Percentiles rank a stretch among this genome's conserved stretches.
phyloP scores from a whole-genome alignment of 176 grass and related monocot genomes.

The Oryza glumipatula region DNA sequence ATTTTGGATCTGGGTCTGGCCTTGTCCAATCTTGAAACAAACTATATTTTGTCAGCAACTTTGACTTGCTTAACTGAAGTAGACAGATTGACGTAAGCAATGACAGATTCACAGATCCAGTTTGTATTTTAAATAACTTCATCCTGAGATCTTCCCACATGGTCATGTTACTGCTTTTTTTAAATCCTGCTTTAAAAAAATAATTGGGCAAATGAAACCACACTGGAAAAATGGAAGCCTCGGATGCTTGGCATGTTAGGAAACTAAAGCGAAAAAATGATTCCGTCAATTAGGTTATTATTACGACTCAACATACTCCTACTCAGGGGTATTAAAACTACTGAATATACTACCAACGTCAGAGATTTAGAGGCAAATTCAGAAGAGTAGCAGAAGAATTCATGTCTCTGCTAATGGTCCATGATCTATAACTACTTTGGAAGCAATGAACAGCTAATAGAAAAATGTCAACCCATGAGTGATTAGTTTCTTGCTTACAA shows the following conservation, averaged over 20 bases:
- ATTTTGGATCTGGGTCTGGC: not conserved
- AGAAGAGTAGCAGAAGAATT: not conserved
- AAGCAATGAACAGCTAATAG: not conserved
- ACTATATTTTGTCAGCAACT: not conserved
- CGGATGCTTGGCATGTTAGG: not conserved
- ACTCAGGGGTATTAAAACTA: not conserved
- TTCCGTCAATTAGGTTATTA: not conserved
- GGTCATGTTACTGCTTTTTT: not conserved
- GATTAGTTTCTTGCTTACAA: not conserved
- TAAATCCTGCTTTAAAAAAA: no score
- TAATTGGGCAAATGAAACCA: no score
- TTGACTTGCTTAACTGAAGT: conserved; percentile 23
- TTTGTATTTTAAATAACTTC: not conserved
- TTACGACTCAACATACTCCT: not conserved
- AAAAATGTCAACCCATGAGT: conserved; percentile 3
- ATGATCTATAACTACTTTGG: not conserved
- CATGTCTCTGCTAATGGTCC: not conserved
- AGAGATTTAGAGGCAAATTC: not conserved
- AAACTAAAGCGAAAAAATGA: not conserved
- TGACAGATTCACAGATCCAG: conserved; percentile 1
- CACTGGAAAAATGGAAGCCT: not conserved
- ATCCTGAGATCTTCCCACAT: not conserved
- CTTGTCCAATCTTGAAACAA: not conserved
- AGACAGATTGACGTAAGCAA: conserved; percentile 32
- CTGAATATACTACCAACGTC: not conserved